Base-by-base conservation (phyloP, 768 basidiomycete genomes). In the Kwoniella sp. region DNA sequence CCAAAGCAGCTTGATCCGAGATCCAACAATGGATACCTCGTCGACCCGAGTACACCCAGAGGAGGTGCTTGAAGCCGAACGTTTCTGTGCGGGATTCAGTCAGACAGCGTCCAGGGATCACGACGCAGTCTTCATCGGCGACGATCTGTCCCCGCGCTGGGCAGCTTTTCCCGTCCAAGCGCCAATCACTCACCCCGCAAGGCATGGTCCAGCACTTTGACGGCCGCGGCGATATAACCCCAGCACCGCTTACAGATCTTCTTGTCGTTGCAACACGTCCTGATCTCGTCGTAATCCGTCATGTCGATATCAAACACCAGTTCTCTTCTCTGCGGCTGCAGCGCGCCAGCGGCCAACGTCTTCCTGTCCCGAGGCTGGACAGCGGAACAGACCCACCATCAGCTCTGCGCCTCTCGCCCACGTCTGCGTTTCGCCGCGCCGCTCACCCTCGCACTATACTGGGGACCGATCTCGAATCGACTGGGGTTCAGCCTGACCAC, bases 271-370 rank as follows among this genome's bases (percentile, higher is more conserved):
- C 95, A 98, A 75, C 95, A 99, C 0, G 91, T 96, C 41, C 95
- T 84, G 65, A 98, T 82, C 38, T 84, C 79, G 71, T 99, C 93
- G 76, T 98, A 99, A 76, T 99, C 95, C 14, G 95, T 93, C 95
- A 99, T 96, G 76, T 99, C 95, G 71, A 99, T 96, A 82, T 99
- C 95, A 71, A 99, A 95, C 0, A 98, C 93, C 36, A 99, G 84
- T 72, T 98, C 95, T 53, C 95, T 85, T 58, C 83, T 81, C 28
- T 82, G 71, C 0, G 95, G 90, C 37, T 80, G 78, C 60, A 96
- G 84, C 0, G 79, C 79, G 2, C 77, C 75, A n/a, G 84, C 77
- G 10, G 83, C 82, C 14, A 89, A 78, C 0, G 87, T 85, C 67
- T 92, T 92, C 70, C 82, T 86, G 78, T 96, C 93, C 65, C 83